Percentiles rank a stretch among this genome's conserved stretches.
Evolutionary conservation across 2,329 filamentous ascomycete species (phyloP).

Genomic region (Sordariomycetes sp.): DNA sequence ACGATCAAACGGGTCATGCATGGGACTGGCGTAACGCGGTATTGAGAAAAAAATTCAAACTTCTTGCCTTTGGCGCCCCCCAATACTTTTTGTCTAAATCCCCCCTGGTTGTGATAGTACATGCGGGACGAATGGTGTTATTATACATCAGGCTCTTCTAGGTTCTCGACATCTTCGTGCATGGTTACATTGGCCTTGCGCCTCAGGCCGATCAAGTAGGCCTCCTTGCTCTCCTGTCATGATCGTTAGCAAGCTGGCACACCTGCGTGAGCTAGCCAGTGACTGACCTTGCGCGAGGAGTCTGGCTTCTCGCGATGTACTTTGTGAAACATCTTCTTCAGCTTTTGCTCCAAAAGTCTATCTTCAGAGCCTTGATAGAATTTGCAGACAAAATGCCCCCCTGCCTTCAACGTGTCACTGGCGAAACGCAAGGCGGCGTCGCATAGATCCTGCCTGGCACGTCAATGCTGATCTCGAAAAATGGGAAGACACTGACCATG

Average conservation of each 20-base stretch:
- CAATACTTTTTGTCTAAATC: not conserved
- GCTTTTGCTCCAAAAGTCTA: slow-evolving; percentile 62
- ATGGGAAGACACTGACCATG: slow-evolving; percentile 61
- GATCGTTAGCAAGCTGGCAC: not conserved
- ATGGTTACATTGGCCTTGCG: slow-evolving; percentile 43
- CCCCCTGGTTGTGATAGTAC: not conserved
- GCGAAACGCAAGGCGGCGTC: slow-evolving; percentile 76
- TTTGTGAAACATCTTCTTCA: slow-evolving; percentile 68
- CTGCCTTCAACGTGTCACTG: slow-evolving; percentile 70
- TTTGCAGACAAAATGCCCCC: slow-evolving; percentile 93
- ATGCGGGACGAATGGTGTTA: too few species aligned
- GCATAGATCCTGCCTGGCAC: slow-evolving; percentile 66
- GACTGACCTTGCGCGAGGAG: slow-evolving; percentile 71
- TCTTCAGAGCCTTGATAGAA: slow-evolving; percentile 92
- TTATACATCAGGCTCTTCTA: not conserved
- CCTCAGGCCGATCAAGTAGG: slow-evolving; percentile 73
- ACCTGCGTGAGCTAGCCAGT: too few species aligned
- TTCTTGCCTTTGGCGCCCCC: slow-evolving; percentile 1
- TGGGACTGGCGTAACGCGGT: slow-evolving; percentile 25
- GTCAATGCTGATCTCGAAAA: not conserved
- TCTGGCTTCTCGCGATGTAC: slow-evolving; percentile 88
- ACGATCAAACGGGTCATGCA: slow-evolving; percentile 4
- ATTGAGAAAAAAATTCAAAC: slow-evolving; percentile 26
- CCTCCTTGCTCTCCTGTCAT: slow-evolving; percentile 53
- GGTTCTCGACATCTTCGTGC: slow-evolving; percentile 4